Conservation (phyloP, 2,329 filamentous ascomycete species). For the Cryphonectria parasitica region DNA sequence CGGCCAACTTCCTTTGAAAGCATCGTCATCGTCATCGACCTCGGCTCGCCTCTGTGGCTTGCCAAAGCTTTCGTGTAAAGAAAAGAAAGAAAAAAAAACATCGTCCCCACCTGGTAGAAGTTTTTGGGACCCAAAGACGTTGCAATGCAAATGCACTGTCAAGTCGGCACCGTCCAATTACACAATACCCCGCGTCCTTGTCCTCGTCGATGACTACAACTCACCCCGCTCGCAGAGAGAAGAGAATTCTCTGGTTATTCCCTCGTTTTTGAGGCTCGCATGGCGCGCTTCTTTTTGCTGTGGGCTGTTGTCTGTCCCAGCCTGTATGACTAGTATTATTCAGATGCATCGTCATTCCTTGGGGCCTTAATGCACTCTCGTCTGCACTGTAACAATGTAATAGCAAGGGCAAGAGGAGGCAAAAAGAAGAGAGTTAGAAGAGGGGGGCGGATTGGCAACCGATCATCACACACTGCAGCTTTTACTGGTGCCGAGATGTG, state of each 20-base stretch:
- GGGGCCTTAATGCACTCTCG: neutral
- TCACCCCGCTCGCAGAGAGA: conserved; percentile 12
- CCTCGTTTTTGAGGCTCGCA: neutral
- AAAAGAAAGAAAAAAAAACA: neutral
- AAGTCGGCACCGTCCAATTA: conserved; percentile 24
- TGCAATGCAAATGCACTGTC: conserved; percentile 17
- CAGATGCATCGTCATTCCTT: neutral
- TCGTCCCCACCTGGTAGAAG: neutral
- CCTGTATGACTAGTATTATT: conserved; percentile 8
- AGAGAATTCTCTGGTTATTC: conserved; percentile 9
- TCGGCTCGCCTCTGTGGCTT: conserved; percentile 6
- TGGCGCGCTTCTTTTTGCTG: conserved; percentile 15
- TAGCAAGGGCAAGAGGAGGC: neutral
- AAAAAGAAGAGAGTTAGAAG: neutral
- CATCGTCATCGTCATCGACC: conserved; percentile 2
- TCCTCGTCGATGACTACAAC: conserved; percentile 11
- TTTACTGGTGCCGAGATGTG: conserved; percentile 20
- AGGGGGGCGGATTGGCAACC: neutral
- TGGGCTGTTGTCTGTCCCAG: neutral
- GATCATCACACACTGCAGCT: conserved; percentile 7
- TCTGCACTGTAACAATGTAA: conserved; percentile 11
- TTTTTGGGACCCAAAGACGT: neutral
- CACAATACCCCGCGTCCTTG: neutral
- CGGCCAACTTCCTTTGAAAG: conserved; percentile 10
- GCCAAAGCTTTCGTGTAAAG: conserved; percentile 6